Base-by-base conservation (phyloP, 352 stramenopile genomes). In the Globisporangium nunn region DNA sequence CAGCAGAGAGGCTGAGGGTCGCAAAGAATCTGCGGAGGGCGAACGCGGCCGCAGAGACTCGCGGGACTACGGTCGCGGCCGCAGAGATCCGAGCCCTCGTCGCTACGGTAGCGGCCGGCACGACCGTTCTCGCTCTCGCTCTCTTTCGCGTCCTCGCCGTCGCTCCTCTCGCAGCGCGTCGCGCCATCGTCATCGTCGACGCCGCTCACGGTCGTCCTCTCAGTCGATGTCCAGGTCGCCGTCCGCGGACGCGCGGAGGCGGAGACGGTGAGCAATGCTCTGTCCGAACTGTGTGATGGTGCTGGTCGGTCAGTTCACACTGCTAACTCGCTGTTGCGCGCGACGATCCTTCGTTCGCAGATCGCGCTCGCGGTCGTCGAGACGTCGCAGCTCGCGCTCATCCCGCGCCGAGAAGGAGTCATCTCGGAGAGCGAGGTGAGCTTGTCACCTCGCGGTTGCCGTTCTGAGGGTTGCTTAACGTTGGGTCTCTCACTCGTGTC, bases 141-240 rank as follows among this genome's bases (percentile, higher is more conserved):
- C 15, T 28, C 41, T 14, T 14, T 23, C 58, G 61, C 37, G 45
- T 18, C 57, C 58, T 61, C 37, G 45, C 15, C 57, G 40, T 5
- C 44, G 39, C 30, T 58, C 71, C 30, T 58, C 71, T 33, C 44
- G 43, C 37, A 63, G 56, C 44, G 62, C 54, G 37, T 61, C 8
- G 67, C 72, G 14, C 49, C 44, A 10, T 47, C 51, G 14, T 51
- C 44, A 10, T 47, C 51, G 40, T 63, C 60, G 41, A 58, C 45
- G 41, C 56, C 67, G 54, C 40, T 67, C 61, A 6, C 31, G 58
- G 29, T 66, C 62, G 18, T 18, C 39, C 7, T 60, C 56, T 55
- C 57, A 50, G 28, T 63, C 56, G 50, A 54, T 28, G 30, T 66
- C 60, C 33, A 31, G 54, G 50, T 66, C 59, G 28, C 6, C 30